Evolutionary conservation across 2,329 filamentous ascomycete species (phyloP), one percentile per base, ranked within the genome.

Genomic region (Fusarium fujikuroi): DNA sequence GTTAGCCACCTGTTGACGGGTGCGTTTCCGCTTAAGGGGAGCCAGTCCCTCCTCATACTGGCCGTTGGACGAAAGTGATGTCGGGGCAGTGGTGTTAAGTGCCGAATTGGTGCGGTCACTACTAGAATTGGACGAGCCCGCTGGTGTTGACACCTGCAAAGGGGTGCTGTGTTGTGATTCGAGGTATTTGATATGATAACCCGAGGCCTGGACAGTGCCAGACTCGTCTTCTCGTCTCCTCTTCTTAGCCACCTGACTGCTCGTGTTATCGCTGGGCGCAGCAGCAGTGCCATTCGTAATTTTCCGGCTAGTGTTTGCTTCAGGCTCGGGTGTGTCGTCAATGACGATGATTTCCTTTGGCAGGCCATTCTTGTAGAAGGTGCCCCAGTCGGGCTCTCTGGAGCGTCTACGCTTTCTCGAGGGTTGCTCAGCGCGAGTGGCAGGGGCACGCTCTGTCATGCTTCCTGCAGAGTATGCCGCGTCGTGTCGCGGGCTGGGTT

Each of bases 1-100:
- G 79, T 95, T 93, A 78, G 93, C 92, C 63, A 92, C 88, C 74
- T 95, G 93, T 75, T 95, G 93, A 69, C 94, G 90, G 49, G 93
- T 94, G 21, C 96, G 90, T 84, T 97, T 98, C 78, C 95, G 90
- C 85, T 98, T 98, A 82, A 96, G 93, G 39, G 95, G 94, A n/a
- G 90, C 86, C 59, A 88, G 86, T 37, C 85, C 85, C 57, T 92
- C 88, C 57, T 93, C 91, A 78, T 93, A 92, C 50, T 89, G 87
- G 67, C 87, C 83, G 63, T 86, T 87, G 7, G 89, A 90, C 1
- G 90, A 91, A 46, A 90, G 83, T 9, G 95, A 98, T 2, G 96
- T 98, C 9, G 95, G 92, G 47, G 95, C 95, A 0, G 95, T 98
- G 7, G 94, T 96, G 78, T 95, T 91, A 64, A 95, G 86, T 47